A percentile compares a stretch with the other conserved stretches of the same genome.
Evolutionary conservation across 2,329 filamentous ascomycete genomes (phyloP).

Genomic region (Dryadomyces quercus-mongolicae): DNA sequence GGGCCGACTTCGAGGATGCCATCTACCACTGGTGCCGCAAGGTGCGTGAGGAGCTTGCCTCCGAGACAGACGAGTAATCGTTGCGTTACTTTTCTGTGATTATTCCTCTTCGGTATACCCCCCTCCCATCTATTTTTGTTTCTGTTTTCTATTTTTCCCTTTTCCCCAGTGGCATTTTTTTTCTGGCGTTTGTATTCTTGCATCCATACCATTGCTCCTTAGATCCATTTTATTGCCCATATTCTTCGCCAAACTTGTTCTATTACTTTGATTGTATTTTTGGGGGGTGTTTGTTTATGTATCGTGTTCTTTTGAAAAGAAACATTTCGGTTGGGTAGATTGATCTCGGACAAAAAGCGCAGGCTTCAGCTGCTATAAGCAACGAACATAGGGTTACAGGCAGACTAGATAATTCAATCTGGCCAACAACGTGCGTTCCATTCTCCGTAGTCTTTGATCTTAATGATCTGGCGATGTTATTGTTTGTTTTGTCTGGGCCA

Average conservation of each 20-base stretch:
- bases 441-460: too few relatives aligned
- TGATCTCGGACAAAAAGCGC: neutral
- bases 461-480: too few relatives aligned
- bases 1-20: conserved; percentile 73
- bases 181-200: neutral
- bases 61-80: conserved; percentile 32
- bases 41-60: conserved; percentile 71
- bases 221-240: neutral
- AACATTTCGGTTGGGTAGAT: neutral
- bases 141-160: neutral
- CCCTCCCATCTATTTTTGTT: neutral
- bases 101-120: neutral
- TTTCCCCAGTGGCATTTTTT: neutral
- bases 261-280: neutral
- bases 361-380: neutral
- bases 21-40: conserved; percentile 72
- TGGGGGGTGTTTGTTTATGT: neutral
- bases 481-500: too few relatives aligned
- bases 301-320: neutral
- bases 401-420: neutral
- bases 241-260: neutral
- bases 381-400: neutral
- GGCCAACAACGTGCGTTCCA: neutral
- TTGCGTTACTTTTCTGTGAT: neutral
- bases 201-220: neutral